Percentiles rank a stretch among this genome's conserved stretches.
phyloP scores from a whole-genome alignment of 805 yeast genomes.

The Candida hispaniensis region DNA sequence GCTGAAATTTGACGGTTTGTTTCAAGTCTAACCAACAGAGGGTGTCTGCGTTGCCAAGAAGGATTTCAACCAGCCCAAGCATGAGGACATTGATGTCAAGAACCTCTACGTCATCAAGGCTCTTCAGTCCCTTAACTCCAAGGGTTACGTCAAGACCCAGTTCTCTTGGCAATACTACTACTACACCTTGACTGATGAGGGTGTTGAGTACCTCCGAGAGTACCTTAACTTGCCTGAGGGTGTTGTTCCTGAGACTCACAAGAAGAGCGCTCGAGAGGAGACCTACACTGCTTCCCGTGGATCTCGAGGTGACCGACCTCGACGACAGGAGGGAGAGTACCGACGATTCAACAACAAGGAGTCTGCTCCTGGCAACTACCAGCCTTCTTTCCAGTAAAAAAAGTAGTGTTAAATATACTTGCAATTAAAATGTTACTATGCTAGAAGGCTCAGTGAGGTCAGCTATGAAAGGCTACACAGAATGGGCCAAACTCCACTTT shows the following conservation, averaged over 20 bases:
- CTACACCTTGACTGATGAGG: slow-evolving; percentile 99
- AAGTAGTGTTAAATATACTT: too few relatives aligned
- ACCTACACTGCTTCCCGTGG: slow-evolving; percentile 30
- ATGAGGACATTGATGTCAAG: slow-evolving; percentile 96
- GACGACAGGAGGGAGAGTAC: slow-evolving; percentile 46
- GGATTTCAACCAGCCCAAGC: slow-evolving; percentile 95
- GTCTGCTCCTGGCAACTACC: slow-evolving; percentile 28
- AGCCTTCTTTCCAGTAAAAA: slow-evolving; percentile 30
- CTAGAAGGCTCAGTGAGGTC: too few relatives aligned
- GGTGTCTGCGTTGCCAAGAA: slow-evolving; percentile 99
- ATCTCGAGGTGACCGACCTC: slow-evolving; percentile 34
- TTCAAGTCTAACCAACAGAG: too few relatives aligned
- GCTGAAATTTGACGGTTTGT: too few relatives aligned
- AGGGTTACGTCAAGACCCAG: slow-evolving; percentile 99
- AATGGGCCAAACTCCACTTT: too few relatives aligned
- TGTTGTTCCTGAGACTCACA: slow-evolving; percentile 96
- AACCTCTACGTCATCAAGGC: slow-evolving; percentile 98
- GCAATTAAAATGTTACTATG: too few relatives aligned
- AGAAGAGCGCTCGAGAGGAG: slow-evolving; percentile 86
- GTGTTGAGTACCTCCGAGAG: slow-evolving; percentile 96
- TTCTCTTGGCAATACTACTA: slow-evolving; percentile 99
- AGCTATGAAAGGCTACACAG: too few relatives aligned
- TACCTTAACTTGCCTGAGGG: slow-evolving; percentile 98
- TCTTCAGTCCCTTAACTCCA: slow-evolving; percentile 96
- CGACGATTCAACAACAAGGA: slow-evolving; percentile 50